These are phyloP conservation scores for Solanum acaule DNA, from an alignment of 257 asterid genomes.

Conservation along the genomic window DNA sequence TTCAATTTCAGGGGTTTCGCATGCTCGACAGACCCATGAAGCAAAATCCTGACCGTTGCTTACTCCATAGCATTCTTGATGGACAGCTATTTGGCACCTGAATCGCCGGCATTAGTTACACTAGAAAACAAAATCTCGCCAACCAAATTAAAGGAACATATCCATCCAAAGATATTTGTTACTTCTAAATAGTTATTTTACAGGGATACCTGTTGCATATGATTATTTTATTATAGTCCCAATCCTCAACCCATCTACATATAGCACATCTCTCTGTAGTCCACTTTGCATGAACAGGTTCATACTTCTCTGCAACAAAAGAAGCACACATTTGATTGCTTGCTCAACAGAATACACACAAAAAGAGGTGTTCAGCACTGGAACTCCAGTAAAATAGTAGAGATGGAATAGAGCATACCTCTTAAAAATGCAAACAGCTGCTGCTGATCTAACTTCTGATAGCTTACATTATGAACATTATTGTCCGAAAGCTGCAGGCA, in stretches of 20 bases:
- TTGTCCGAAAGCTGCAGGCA: slow-evolving; percentile 70
- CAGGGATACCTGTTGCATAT: slow-evolving; percentile 81
- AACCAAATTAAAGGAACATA: background rate
- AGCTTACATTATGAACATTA: slow-evolving; percentile 27
- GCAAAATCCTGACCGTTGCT: slow-evolving; percentile 55
- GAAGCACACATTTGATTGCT: slow-evolving; percentile 3
- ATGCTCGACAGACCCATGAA: slow-evolving; percentile 95
- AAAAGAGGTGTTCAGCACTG: background rate
- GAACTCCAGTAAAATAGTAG: slow-evolving; percentile 4
- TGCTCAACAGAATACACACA: background rate
- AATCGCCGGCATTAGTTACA: background rate
- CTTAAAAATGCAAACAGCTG: slow-evolving; percentile 54
- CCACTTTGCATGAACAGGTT: slow-evolving; percentile 78
- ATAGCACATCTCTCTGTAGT: slow-evolving; percentile 93
- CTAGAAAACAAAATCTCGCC: background rate
- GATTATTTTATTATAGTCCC: slow-evolving; percentile 92
- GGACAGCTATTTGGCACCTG: slow-evolving; percentile 97
- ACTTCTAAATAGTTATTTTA: background rate
- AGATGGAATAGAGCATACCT: slow-evolving; percentile 32
- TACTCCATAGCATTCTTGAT: slow-evolving; percentile 96
- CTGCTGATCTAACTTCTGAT: slow-evolving; percentile 47
- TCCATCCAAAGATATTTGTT: background rate
- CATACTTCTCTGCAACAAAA: slow-evolving; percentile 50
- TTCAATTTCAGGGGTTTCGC: slow-evolving; percentile 84
- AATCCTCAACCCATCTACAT: slow-evolving; percentile 99